phyloP scores from a whole-genome alignment of 768 basidiomycete genomes.

The Xanthoconium stramineum region DNA sequence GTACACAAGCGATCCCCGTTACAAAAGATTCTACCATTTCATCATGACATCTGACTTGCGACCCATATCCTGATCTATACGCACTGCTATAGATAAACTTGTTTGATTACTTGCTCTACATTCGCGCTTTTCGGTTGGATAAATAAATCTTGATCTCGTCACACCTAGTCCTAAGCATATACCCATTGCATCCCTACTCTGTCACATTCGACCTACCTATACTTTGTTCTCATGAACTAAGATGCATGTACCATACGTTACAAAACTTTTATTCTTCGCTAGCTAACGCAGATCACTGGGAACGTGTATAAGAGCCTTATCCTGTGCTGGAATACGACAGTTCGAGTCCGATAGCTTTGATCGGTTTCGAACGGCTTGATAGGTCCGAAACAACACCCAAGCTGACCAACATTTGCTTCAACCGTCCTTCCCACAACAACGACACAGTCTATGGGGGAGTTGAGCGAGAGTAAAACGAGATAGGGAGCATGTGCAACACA shows the following conservation, averaged over 20 bases:
- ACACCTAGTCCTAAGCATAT: slow-evolving; percentile 17
- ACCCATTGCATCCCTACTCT: slow-evolving; percentile 21
- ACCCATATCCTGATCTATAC: slow-evolving; percentile 10
- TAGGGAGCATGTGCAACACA: slow-evolving; percentile 35
- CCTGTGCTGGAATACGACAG: slow-evolving; percentile 86
- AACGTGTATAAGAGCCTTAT: slow-evolving; percentile 9
- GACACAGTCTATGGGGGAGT: slow-evolving; percentile 65
- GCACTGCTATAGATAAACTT: slow-evolving; percentile 4
- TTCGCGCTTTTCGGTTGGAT: slow-evolving; percentile 18
- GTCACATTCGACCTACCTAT: slow-evolving; percentile 19
- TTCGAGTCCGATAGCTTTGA: slow-evolving; percentile 88
- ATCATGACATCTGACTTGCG: slow-evolving; percentile 12
- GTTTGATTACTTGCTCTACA: slow-evolving; percentile 11
- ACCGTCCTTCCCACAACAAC: slow-evolving; percentile 89
- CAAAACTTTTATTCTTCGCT: slow-evolving; percentile 14
- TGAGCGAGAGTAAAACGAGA: background rate
- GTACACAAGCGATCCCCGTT: slow-evolving; percentile 24
- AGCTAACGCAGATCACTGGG: background rate
- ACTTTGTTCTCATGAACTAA: slow-evolving; percentile 12
- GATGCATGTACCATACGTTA: slow-evolving; percentile 23
- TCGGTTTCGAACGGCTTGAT: slow-evolving; percentile 78
- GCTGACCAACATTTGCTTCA: slow-evolving; percentile 86
- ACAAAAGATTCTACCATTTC: slow-evolving; percentile 28
- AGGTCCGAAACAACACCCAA: slow-evolving; percentile 91
- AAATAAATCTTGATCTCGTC: slow-evolving; percentile 13